Base-by-base conservation (phyloP, 2,329 filamentous ascomycete genomes). In the Diplocarpon rosae region DNA sequence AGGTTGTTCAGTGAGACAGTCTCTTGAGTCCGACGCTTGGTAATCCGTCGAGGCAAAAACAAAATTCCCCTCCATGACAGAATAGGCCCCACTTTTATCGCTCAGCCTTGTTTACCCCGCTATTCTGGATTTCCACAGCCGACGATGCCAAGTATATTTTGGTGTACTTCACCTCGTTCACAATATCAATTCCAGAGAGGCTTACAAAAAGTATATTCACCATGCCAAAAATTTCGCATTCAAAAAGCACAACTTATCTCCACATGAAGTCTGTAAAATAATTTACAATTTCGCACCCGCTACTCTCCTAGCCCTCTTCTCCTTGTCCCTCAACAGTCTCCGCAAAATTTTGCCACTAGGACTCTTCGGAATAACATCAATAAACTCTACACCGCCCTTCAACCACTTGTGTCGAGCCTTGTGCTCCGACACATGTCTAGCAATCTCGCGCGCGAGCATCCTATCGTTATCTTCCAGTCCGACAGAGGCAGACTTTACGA, bases 331-430 rank as follows among this genome's bases (percentile, higher is more conserved):
- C 54, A 93, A 64, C 40, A 85, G 55, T 16, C 82, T 68, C 39
- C 81, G 69, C 58, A 87, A 62, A 44, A 87, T 85, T 73, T 87
- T 87, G 9, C 83, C 83, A 55, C 76, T 82, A 0, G 80, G 73
- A 57, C 77, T 83, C 70, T 87, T 87, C 11, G 83, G 83, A 17
- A 88, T 76, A 39, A 68, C 69, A 36, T 80, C 75, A 12, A 82
- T 67, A 50, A 83, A 83, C 59, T 78, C 74, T 2, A 83, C 64
- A 1, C 67, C 72, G 45, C 75, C 80, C 56, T 73, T 75, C 48
- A 85, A 67, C 69, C 75, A 78, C 66, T 85, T 85, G 60, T 84
- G 76, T 14, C 73, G 68, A 1, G 82, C 78, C 61, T 85, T 82
- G 62, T 77, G 78, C 38, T 76, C 70, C 58, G 75, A 69, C 3